A percentile compares a stretch with the other conserved stretches of the same genome.
phyloP scores from a whole-genome alignment of 176 grass and related monocot genomes.

The Pontederia crassipes region DNA sequence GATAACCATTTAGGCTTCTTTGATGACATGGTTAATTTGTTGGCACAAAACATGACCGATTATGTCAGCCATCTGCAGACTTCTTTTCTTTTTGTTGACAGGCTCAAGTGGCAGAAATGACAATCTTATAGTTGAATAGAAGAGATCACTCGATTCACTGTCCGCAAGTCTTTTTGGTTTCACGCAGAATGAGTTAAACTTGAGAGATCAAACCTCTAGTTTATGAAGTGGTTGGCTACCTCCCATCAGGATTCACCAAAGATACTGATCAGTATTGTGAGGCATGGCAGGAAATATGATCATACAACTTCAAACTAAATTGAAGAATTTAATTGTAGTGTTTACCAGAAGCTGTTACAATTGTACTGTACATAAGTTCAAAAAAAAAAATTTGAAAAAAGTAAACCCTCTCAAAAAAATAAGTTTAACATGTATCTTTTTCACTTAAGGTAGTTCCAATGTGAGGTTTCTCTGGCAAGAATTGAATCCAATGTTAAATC shows the following conservation, averaged over 20 bases:
- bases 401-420: too few relatives aligned
- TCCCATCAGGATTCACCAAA: background rate
- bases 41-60: background rate
- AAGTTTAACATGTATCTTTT: too few relatives aligned
- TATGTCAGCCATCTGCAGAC: background rate
- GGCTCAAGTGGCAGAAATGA: background rate
- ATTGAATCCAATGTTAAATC: too few relatives aligned
- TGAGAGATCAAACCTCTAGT: slow-evolving; percentile 23
- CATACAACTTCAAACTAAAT: too few relatives aligned
- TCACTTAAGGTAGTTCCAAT: too few relatives aligned
- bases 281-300: slow-evolving; percentile 38
- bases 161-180: background rate
- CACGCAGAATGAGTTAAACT: background rate
- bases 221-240: slow-evolving; percentile 16
- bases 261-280: slow-evolving; percentile 24
- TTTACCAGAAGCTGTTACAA: too few relatives aligned
- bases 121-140: background rate
- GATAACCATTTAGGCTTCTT: too few relatives aligned
- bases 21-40: background rate
- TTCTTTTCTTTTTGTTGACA: background rate
- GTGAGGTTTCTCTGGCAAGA: too few relatives aligned
- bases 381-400: too few relatives aligned
- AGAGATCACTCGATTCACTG: background rate
- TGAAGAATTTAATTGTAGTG: too few relatives aligned
- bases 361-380: too few relatives aligned